Base-by-base conservation (phyloP, 2,329 filamentous ascomycete species). In the Alternaria metachromatica region DNA sequence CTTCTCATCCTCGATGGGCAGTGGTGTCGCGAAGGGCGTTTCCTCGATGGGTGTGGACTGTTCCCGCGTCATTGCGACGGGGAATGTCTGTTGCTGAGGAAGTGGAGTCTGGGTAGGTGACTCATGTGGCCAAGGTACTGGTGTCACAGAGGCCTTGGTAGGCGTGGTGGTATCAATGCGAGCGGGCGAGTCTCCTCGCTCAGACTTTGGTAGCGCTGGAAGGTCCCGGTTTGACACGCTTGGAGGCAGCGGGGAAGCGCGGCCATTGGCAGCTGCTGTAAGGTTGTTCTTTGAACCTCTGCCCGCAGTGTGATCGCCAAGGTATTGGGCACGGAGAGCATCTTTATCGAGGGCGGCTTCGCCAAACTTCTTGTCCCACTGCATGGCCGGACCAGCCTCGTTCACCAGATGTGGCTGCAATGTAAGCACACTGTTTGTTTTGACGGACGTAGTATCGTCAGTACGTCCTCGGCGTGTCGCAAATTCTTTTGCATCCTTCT, bases 301-400 rank as follows among this genome's bases (percentile, higher is more conserved):
- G 21, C 94, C 94, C 45, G 91, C 89, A 68, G 86, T 88, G 51
- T 82, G 84, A 76, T 96, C 90, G 49, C 89, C 88, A 55, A 98
- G 85, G 80, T 98, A 98, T n/a, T 92, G 89, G 67, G 93, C 89
- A 58, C 94, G 90, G 66, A 97, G 90, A 8, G 90, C 86, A 73
- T 96, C 90, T 81, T 96, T 96, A 73, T 94, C 94, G 87, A 95
- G 91, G 5, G 91, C 86, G 72, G 95, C 90, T 82, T 97, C 97
- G 81, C 98, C 96, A 77, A 97, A 98, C 73, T 93, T 94, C 80
- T 89, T 96, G 30, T 95, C 93, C 96, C 96, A 99, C 80, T 97
- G 97, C 90, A 99, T 91, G 1, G 96, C 96, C 23, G 94, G 92
- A 9, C 92, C 96, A 18, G 94, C 95, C 78, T 97, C 96, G 57